A percentile compares a stretch with the other conserved stretches of the same genome.
Conservation (phyloP, 1,284 basidiomycete genomes). For the Ceratobasidium sp. region DNA sequence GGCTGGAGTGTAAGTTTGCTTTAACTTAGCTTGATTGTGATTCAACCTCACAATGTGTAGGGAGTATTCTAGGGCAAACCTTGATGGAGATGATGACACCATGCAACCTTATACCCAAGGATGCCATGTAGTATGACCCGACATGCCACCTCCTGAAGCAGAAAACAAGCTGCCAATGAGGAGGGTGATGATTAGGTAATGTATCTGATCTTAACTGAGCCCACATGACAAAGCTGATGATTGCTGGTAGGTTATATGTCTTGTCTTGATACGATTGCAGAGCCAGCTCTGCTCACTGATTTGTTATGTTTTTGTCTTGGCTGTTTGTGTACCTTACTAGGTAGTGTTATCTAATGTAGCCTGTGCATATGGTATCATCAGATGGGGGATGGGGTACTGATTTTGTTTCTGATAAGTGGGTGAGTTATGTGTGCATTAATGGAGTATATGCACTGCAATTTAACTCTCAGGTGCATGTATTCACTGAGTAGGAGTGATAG, state of each 20-base stretch:
- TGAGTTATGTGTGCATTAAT: neutral
- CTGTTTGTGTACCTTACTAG: neutral
- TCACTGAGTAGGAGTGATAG: neutral
- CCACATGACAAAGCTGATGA: neutral
- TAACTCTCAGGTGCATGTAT: neutral
- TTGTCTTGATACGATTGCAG: neutral
- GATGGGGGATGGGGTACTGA: neutral
- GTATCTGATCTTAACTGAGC: neutral
- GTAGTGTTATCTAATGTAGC: neutral
- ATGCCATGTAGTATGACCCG: neutral
- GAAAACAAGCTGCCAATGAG: neutral
- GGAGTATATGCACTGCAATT: neutral
- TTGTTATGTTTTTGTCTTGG: neutral
- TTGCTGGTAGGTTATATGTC: neutral
- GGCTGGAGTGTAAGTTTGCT: neutral
- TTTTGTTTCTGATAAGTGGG: neutral
- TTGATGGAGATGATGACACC: neutral
- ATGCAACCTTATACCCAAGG: neutral
- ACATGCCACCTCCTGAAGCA: neutral
- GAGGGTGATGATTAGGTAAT: slow-evolving; percentile 3
- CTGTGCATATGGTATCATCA: neutral
- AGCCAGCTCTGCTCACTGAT: neutral
- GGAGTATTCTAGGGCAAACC: neutral
- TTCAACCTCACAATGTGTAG: neutral
- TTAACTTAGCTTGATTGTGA: too few relatives aligned